Evolutionary conservation across 306 rosid species (phyloP).

Genomic region (Neltuma alba): DNA sequence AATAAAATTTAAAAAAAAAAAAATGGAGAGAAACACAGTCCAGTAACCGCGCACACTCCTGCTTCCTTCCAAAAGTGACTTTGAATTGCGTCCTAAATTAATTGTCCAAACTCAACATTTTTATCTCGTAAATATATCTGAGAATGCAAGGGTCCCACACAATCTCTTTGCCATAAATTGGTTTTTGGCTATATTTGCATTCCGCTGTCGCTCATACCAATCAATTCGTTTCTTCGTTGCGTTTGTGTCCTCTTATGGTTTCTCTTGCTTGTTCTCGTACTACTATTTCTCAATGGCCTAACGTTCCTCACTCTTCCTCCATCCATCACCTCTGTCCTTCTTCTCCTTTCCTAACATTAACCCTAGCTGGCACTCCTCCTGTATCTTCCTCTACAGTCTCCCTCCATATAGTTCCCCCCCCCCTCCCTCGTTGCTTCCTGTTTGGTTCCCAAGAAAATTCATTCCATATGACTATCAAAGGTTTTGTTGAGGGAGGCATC

Average conservation of each 20-base stretch:
- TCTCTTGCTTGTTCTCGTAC: neutral
- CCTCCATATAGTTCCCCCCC: no score
- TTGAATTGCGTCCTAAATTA: neutral
- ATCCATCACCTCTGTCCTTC: constrained; percentile 42
- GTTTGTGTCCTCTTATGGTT: neutral
- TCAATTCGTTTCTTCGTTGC: neutral
- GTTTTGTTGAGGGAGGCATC: constrained; percentile 82
- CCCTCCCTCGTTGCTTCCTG: no score
- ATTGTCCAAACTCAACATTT: neutral
- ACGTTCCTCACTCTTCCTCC: constrained; percentile 48
- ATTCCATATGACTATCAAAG: constrained; percentile 61
- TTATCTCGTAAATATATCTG: neutral
- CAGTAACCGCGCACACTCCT: no score
- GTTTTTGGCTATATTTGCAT: neutral
- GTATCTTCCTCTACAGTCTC: neutral
- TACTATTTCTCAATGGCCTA: constrained; percentile 61
- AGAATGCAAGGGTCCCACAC: neutral
- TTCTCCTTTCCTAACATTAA: constrained; percentile 63
- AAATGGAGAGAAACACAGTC: no score
- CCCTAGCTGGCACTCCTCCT: constrained; percentile 38
- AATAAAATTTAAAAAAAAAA: no score
- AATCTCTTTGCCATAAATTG: constrained; percentile 5
- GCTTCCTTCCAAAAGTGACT: neutral
- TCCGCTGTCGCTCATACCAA: neutral
- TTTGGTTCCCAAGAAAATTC: neutral